phyloP scores from a whole-genome alignment of 1,284 basidiomycete genomes.

The Marasmius fiardii region DNA sequence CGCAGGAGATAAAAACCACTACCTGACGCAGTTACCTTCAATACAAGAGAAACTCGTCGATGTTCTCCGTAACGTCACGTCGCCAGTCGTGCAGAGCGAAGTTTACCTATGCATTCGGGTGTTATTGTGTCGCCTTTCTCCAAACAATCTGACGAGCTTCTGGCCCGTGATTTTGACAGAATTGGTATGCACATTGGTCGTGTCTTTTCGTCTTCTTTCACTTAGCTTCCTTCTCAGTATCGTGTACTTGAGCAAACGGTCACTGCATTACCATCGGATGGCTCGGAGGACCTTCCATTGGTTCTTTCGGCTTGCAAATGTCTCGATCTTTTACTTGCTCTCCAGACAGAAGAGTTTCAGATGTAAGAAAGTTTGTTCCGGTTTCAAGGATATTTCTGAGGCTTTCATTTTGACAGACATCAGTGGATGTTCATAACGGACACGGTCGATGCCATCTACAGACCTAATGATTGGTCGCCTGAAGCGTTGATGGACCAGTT shows the following conservation, averaged over 20 bases:
- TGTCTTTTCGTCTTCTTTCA: background rate
- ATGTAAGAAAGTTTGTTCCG: conserved; percentile 54
- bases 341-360: conserved; percentile 98
- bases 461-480: conserved; percentile 78
- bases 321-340: conserved; percentile 84
- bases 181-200: conserved; percentile 52
- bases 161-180: conserved; percentile 97
- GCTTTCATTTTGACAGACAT: conserved; percentile 57
- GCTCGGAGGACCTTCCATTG: conserved; percentile 79
- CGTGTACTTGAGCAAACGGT: conserved; percentile 73
- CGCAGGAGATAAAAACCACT: conserved; percentile 86
- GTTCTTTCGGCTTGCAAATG: conserved; percentile 92
- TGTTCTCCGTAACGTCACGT: conserved; percentile 76
- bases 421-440: conserved; percentile 99
- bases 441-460: conserved; percentile 93
- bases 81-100: conserved; percentile 89
- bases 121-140: conserved; percentile 86
- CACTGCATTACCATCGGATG: conserved; percentile 63
- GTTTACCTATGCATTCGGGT: conserved; percentile 94
- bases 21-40: conserved; percentile 83
- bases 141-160: conserved; percentile 91
- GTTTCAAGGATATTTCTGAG: background rate
- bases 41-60: conserved; percentile 98
- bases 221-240: conserved; percentile 45
- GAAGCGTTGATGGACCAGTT: conserved; percentile 90